phyloP scores from a whole-genome alignment of 257 asterid species.

The Solanum clarkiae region DNA sequence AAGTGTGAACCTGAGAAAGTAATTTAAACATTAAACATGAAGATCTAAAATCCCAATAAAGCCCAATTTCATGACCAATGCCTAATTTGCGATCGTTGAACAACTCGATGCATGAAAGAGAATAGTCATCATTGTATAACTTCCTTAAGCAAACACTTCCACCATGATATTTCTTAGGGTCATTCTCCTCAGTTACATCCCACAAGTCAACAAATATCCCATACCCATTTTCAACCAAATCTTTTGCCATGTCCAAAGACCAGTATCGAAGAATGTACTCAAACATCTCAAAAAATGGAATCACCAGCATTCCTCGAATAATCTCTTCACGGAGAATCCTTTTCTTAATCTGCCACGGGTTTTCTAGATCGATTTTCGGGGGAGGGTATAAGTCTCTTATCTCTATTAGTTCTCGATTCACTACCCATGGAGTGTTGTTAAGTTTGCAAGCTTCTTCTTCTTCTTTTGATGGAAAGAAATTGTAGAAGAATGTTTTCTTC shows the following conservation, averaged over 20 bases:
- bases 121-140: slow-evolving; percentile 9
- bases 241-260: slow-evolving; percentile 16
- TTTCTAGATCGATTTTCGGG: slow-evolving; percentile 1
- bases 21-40: slow-evolving; percentile 18
- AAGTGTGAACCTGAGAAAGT: not conserved
- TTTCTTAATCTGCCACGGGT: slow-evolving; percentile 49
- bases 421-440: not conserved
- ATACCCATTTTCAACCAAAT: slow-evolving; percentile 8
- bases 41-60: slow-evolving; percentile 29
- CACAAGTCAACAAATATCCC: slow-evolving; percentile 23
- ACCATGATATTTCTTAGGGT: not conserved
- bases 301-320: not conserved
- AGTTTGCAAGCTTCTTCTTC: not conserved
- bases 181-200: slow-evolving; percentile 22
- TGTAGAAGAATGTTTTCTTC: slow-evolving; percentile 28
- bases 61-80: slow-evolving; percentile 29
- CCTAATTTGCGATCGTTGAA: slow-evolving; percentile 11
- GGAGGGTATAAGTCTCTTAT: not conserved
- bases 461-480: slow-evolving; percentile 17
- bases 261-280: slow-evolving; percentile 9
- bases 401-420: not conserved
- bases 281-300: slow-evolving; percentile 6
- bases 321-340: not conserved
- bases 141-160: slow-evolving; percentile 13
- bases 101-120: slow-evolving; percentile 20